Conservation (phyloP, 768 basidiomycete genomes). For the Cystobasidium ongulense region DNA sequence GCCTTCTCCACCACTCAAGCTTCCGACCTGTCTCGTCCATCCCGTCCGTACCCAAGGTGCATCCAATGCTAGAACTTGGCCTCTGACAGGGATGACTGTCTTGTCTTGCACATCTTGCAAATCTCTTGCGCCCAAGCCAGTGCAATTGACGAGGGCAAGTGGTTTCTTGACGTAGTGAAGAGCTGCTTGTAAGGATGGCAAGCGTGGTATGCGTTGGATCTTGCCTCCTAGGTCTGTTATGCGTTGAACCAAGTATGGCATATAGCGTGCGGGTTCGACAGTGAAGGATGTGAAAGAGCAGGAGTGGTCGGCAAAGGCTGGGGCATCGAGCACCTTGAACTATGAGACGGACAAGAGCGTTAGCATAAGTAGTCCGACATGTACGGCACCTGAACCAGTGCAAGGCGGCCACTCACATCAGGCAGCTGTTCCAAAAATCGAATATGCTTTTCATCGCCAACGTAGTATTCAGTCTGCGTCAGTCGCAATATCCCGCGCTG, state of each 20-base stretch:
- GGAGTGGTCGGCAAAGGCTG: slow-evolving; percentile 38
- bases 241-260: slow-evolving; percentile 37
- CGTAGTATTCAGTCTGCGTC: slow-evolving; percentile 45
- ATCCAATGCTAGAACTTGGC: slow-evolving; percentile 42
- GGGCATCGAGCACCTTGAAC: slow-evolving; percentile 12
- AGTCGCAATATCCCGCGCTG: slow-evolving; percentile 41
- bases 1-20: slow-evolving; percentile 35
- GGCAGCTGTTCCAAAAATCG: slow-evolving; percentile 44
- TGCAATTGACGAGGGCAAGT: too few relatives aligned
- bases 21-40: slow-evolving; percentile 43
- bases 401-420: too few relatives aligned
- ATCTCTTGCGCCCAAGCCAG: slow-evolving; percentile 42
- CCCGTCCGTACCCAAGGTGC: slow-evolving; percentile 44
- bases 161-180: too few relatives aligned
- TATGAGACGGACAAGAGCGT: too few relatives aligned
- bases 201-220: too few relatives aligned
- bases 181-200: too few relatives aligned
- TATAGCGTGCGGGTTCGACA: slow-evolving; percentile 43
- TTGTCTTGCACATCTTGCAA: slow-evolving; percentile 42
- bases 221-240: slow-evolving; percentile 38
- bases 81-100: slow-evolving; percentile 44
- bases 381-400: too few relatives aligned
- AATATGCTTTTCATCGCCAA: slow-evolving; percentile 41
- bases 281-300: slow-evolving; percentile 46
- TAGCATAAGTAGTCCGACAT: too few relatives aligned